phyloP scores from a whole-genome alignment of 176 grass and related monocot species.

The Chrysopogon serrulatus region DNA sequence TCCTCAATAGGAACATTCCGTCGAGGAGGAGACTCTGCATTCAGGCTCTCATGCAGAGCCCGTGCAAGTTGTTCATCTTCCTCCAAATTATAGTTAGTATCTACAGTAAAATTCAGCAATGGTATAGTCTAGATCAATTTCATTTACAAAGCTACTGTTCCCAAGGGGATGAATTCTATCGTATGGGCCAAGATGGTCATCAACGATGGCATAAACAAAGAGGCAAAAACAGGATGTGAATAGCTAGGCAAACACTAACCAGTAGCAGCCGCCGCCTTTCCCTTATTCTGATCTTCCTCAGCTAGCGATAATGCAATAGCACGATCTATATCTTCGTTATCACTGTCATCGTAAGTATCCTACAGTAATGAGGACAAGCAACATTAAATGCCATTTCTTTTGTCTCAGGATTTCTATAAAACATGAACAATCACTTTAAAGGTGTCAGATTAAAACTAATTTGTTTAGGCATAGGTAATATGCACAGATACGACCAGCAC shows the following conservation, averaged over 20 bases:
- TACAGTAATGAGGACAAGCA: slow-evolving; percentile 14
- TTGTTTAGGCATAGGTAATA: not conserved
- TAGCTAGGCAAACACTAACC: slow-evolving; percentile 48
- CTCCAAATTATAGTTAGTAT: slow-evolving; percentile 51
- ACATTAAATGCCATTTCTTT: not conserved
- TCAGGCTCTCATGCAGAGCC: slow-evolving; percentile 86
- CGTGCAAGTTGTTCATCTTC: slow-evolving; percentile 94
- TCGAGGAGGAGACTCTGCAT: slow-evolving; percentile 57
- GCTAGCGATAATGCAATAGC: slow-evolving; percentile 88
- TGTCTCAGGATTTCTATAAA: not conserved
- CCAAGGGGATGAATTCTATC: slow-evolving; percentile 6
- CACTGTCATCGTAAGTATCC: slow-evolving; percentile 38
- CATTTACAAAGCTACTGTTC: slow-evolving; percentile 5
- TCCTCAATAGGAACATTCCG: slow-evolving; percentile 35
- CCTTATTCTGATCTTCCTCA: slow-evolving; percentile 71
- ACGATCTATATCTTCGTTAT: slow-evolving; percentile 79
- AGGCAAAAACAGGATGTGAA: not conserved
- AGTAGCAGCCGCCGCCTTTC: slow-evolving; percentile 40
- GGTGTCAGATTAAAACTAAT: not conserved
- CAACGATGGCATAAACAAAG: slow-evolving; percentile 10
- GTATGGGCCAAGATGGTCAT: not conserved
- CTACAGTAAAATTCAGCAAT: slow-evolving; percentile 37
- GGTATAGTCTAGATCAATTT: slow-evolving; percentile 3
- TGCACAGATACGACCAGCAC: not conserved
- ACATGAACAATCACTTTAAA: not conserved